Base-by-base conservation (phyloP, 768 basidiomycete genomes). In the Paxillus rubicundulus region DNA sequence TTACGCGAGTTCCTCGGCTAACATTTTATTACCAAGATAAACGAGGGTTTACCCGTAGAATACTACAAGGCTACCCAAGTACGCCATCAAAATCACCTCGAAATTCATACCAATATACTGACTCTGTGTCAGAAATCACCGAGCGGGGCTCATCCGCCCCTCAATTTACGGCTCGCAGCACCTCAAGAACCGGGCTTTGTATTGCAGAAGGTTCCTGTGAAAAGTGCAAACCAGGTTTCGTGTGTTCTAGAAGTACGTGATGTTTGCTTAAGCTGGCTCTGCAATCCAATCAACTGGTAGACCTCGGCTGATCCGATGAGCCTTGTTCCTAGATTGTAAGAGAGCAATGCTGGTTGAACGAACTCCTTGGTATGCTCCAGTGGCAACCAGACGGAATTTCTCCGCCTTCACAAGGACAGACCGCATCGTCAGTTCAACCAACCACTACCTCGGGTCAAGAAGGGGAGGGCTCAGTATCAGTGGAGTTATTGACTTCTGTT, bases 271-370 rank as follows among this genome's bases (percentile, higher is more conserved):
- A 36, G 20, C 33, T 16, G 38, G 30, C 36, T 30, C 21, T 49
- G 49, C 37, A 9, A 17, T 33, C 17, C 20, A 27, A 36, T 37
- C 30, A 13, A 30, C 49, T n/a, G 20, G 24, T 24, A 4, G 24
- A 24, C 4, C 4, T 24, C 6, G 4, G 24, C 39, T 12, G 9
- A n/a, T 20, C 49, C 46, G 13, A 47, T 41, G 27, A 34, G 13
- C 16, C 21, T 36, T 38, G 5, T 37, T 38, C 24, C 24, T 34
- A 57, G 52, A 54, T 92, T 60, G 87, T 92, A 5, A 77, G 80
- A 53, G 89, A 92, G 54, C 90, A 92, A 68, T 87, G 85, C 60
- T 92, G 90, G 90, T 62, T 92, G 16, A 92, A 92, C 61, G 86
- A 87, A 60, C 76, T 77, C n/a, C 66, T 92, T 18, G 61, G 72